Evolutionary conservation across 2,329 filamentous ascomycete species (phyloP).

Genomic region (Aspergillus pseudonomiae): DNA sequence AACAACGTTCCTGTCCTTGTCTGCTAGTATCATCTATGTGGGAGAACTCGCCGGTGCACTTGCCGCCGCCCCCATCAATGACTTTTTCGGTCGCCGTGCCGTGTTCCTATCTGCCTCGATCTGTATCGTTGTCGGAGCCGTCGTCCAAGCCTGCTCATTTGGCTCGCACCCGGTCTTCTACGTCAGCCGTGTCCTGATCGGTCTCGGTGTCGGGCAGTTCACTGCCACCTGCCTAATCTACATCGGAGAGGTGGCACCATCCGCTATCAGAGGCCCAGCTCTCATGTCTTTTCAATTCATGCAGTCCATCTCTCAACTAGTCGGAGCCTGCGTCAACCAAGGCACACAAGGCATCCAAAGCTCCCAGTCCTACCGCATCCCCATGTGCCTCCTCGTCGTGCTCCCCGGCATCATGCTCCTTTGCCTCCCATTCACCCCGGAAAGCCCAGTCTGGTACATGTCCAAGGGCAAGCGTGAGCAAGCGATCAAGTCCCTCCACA

Average conservation of each 20-base stretch:
- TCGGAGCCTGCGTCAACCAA: constrained; percentile 37
- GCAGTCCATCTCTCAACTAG: not conserved
- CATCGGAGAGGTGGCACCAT: no score
- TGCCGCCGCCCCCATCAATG: no score
- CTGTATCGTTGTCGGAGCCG: no score
- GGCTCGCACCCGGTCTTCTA: no score
- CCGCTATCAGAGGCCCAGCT: no score
- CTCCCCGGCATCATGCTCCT: constrained; percentile 29
- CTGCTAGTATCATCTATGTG: constrained; percentile 44
- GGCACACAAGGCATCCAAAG: constrained; percentile 29
- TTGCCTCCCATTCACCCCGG: constrained; percentile 29
- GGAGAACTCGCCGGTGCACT: constrained; percentile 29
- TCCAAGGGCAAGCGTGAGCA: constrained; percentile 29
- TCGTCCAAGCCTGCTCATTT: no score
- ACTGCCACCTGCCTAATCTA: no score
- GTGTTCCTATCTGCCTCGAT: no score
- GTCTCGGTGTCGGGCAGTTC: no score
- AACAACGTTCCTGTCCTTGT: constrained; percentile 35
- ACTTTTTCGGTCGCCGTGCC: no score
- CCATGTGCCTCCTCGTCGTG: constrained; percentile 30
- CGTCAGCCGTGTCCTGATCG: no score
- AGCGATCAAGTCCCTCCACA: constrained; percentile 36
- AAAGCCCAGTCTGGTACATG: constrained; percentile 38
- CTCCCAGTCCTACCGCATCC: constrained; percentile 30
- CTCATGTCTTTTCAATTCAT: no score